A percentile compares a stretch with the other conserved stretches of the same genome.
phyloP scores from a whole-genome alignment of 495 filamentous ascomycete genomes.

The Hypoxylon rickii region DNA sequence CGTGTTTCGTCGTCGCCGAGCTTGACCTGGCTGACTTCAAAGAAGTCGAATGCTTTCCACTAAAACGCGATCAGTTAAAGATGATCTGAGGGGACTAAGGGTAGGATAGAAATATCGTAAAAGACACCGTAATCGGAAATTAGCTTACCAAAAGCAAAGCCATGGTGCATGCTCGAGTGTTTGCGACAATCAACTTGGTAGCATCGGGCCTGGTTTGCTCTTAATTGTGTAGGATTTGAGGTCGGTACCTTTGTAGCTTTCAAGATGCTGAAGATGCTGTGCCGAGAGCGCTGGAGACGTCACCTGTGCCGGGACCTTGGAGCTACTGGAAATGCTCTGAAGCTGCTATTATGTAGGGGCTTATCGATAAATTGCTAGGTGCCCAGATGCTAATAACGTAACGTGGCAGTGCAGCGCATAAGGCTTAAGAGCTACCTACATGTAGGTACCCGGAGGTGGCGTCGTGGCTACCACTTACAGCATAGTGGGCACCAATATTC shows the following conservation, averaged over 20 bases:
- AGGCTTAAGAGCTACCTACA: background rate
- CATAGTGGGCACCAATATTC: too few species aligned
- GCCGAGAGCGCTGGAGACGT: background rate
- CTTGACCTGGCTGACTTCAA: conserved; percentile 87
- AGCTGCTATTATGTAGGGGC: background rate
- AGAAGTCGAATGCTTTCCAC: conserved; percentile 99
- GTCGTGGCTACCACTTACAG: too few species aligned
- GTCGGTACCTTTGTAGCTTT: conserved; percentile 5
- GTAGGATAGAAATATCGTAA: background rate
- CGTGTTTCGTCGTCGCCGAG: conserved; percentile 69
- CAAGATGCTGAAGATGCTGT: background rate
- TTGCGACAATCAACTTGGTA: conserved; percentile 27
- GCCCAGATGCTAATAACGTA: too few species aligned
- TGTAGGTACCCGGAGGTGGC: too few species aligned
- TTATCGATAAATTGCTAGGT: conserved; percentile 25
- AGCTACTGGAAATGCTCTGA: conserved; percentile 8
- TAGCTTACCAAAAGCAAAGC: conserved; percentile 39
- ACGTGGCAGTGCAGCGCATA: too few species aligned
- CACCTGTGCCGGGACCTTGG: background rate
- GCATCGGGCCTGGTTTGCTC: conserved; percentile 11
- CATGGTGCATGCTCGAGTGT: conserved; percentile 27
- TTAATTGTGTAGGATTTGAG: conserved; percentile 9
- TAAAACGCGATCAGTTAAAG: conserved; percentile 42
- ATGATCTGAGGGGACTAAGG: too few species aligned
- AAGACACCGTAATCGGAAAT: too few species aligned